Evolutionary conservation across 2,329 filamentous ascomycete species (phyloP).

Genomic region (Curvularia hawaiiensis): DNA sequence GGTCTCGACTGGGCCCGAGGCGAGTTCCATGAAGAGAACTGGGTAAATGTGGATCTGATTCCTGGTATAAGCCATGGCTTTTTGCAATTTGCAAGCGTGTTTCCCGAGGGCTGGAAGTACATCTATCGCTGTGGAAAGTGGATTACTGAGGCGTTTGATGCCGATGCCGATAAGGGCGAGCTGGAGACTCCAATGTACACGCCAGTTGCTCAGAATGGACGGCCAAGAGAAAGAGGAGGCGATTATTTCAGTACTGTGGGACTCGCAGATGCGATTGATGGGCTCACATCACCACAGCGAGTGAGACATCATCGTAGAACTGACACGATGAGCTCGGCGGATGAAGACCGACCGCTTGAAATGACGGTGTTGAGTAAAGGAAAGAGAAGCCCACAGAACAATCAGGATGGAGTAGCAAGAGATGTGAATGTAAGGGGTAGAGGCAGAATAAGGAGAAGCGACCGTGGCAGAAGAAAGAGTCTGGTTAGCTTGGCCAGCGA

Average conservation of each 20-base stretch:
- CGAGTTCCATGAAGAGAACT: constrained; percentile 72
- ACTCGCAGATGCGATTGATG: constrained; percentile 74
- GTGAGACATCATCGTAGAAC: constrained; percentile 53
- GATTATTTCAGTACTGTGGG: constrained; percentile 79
- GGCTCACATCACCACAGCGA: constrained; percentile 46
- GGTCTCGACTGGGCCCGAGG: constrained; percentile 59
- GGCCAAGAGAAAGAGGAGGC: constrained; percentile 53
- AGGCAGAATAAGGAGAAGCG: constrained; percentile 34
- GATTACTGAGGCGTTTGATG: constrained; percentile 78
- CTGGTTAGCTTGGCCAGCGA: constrained; percentile 54
- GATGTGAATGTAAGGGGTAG: constrained; percentile 18
- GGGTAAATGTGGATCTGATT: constrained; percentile 81
- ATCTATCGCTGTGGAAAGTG: constrained; percentile 79
- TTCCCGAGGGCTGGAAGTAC: constrained; percentile 88
- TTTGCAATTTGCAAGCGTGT: constrained; percentile 85
- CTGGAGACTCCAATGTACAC: constrained; percentile 23
- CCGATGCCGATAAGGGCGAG: constrained; percentile 33
- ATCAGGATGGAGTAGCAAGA: background rate
- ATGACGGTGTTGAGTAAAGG: constrained; percentile 60
- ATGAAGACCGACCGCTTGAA: constrained; percentile 82
- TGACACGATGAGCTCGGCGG: constrained; percentile 64
- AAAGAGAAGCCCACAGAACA: constrained; percentile 29
- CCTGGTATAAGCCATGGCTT: constrained; percentile 94
- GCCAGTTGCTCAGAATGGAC: constrained; percentile 3
- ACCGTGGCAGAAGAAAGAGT: constrained; percentile 46